Evolutionary conservation across 148 eudicot species (phyloP).

Genomic region (Tetragonia tetragonoides): DNA sequence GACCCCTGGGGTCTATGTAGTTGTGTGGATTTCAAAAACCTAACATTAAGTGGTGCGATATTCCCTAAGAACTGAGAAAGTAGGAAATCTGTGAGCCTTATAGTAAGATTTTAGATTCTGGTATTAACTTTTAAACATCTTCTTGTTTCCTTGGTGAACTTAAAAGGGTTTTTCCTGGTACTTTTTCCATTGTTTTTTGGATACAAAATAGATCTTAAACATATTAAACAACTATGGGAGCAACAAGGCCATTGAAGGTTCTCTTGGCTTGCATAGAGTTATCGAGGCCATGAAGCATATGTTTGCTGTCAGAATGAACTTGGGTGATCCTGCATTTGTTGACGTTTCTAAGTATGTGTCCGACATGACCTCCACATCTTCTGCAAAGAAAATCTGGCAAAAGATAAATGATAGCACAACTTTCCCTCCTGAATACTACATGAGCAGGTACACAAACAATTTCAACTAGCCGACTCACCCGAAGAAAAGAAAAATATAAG

Average conservation of each 20-base stretch:
- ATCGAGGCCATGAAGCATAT: conserved; percentile 89
- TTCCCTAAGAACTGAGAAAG: background rate
- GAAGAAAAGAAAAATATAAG: background rate
- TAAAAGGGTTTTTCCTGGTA: background rate
- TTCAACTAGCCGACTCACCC: background rate
- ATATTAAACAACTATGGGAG: conserved; percentile 65
- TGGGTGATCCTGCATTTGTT: conserved; percentile 75
- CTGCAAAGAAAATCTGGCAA: conserved; percentile 56
- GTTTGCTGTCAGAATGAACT: conserved; percentile 82
- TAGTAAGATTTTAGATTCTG: background rate
- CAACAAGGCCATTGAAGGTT: conserved; percentile 53
- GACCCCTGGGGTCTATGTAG: no score
- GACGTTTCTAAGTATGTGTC: conserved; percentile 46
- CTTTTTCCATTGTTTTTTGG: background rate
- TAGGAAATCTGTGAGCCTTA: background rate
- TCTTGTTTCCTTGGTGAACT: background rate
- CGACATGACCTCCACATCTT: conserved; percentile 84
- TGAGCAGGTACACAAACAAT: conserved; percentile 51
- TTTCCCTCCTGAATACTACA: conserved; percentile 75
- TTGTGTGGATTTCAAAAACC: no score
- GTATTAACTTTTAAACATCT: background rate
- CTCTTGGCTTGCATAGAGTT: conserved; percentile 75
- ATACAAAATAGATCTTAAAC: conserved; percentile 58
- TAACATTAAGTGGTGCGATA: background rate
- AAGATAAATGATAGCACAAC: conserved; percentile 85